Evolutionary conservation across 1,284 basidiomycete species (phyloP), one percentile per base, ranked within the genome.

Genomic region (Cystobasidiaceae sp.): DNA sequence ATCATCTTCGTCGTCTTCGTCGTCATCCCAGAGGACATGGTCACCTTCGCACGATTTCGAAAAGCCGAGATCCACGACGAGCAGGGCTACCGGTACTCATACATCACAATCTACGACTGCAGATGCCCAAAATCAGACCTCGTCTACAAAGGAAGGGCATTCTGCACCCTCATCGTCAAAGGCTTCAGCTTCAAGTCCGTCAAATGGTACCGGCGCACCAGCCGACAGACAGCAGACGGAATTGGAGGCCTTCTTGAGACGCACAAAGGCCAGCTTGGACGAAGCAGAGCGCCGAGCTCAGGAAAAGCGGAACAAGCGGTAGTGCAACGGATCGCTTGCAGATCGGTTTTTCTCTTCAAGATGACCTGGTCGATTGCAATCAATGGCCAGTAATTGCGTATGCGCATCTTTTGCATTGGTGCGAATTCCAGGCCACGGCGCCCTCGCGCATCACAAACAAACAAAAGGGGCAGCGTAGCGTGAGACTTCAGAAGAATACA

Each of bases 251-350:
- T 64, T 64, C 32, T n/a, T 64, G 43, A 45, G 52, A 15, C 43
- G 62, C 21, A 64, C 62, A 19, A 48, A 51, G 28, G 62, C 48
- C 15, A 51, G 48, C 8, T 43, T 62, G 34, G 60, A 51, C 28
- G 60, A 62, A 45, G 60, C 60, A 9, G 60, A 62, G 27, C 19
- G 50, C 15, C 49, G 60, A 21, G 60, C 60, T 41, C 49, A 62
- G 6, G 48, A 37, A 7, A 48, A 62, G 25, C 41, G 28, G 50
- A 51, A 44, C 49, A 51, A 59, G 27, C 34, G 27, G 33, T 59
- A 28, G 32, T 57, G 54, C 23, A 4, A 11, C 11, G 27, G n/a
- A 15, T 23, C n/a, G n/a, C n/a, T n/a, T n/a, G n/a, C n/a, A n/a
- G n/a, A n/a, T n/a, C n/a, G n/a, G n/a, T n/a, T n/a, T n/a, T n/a